Conservation (phyloP, 1,139 yeast genomes). For the Hansenula sp. region DNA sequence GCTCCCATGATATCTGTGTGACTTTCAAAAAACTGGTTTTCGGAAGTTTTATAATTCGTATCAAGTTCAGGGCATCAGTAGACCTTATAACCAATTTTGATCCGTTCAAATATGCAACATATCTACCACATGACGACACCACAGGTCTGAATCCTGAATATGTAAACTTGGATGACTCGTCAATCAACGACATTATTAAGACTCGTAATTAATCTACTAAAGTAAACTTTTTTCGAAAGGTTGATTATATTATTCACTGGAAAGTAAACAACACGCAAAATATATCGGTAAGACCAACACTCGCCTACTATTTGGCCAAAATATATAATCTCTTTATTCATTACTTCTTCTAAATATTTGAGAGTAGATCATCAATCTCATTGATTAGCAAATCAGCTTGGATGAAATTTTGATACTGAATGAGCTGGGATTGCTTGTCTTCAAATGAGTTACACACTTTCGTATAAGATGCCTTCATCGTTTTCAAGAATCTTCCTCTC, state of each 20-base stretch:
- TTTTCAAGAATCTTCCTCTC: neutral
- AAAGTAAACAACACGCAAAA: neutral
- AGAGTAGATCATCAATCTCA: neutral
- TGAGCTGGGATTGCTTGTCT: neutral
- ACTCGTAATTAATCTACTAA: too few relatives aligned
- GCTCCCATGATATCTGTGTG: constrained; percentile 17
- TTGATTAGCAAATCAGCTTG: neutral
- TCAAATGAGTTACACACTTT: neutral
- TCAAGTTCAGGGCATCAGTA: constrained; percentile 7
- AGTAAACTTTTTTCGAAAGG: neutral
- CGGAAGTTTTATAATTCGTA: constrained; percentile 3
- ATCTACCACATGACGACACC: constrained; percentile 13
- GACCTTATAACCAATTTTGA: constrained; percentile 11
- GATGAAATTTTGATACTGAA: neutral
- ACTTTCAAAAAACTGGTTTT: constrained; percentile 7
- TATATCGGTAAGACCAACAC: too few relatives aligned
- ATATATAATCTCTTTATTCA: too few relatives aligned
- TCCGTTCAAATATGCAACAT: constrained; percentile 12
- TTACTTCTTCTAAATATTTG: too few relatives aligned
- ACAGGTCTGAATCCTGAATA: constrained; percentile 7
- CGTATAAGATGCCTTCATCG: neutral
- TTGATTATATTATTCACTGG: neutral
- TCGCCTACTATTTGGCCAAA: too few relatives aligned
- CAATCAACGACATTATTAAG: constrained; percentile 8
- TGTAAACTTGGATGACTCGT: constrained; percentile 13